Evolutionary conservation across 225 moss, liverwort and hornwort species (phyloP).

Genomic region (Physcomitrium patens): DNA sequence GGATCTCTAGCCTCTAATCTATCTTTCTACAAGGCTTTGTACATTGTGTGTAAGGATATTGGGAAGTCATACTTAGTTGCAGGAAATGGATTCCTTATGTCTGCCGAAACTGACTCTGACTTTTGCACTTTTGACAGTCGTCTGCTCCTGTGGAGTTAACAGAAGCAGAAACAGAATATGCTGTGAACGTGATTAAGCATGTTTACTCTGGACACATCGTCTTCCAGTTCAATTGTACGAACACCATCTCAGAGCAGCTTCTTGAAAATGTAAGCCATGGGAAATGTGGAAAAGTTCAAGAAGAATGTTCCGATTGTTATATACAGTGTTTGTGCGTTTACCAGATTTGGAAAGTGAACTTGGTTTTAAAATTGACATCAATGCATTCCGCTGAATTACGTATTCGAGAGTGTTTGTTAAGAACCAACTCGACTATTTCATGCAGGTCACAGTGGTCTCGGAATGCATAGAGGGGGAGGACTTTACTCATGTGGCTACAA

Average conservation of each 20-base stretch:
- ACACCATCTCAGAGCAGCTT: conserved; percentile 81
- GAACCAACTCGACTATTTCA: not conserved
- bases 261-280: conserved; percentile 65
- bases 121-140: conserved; percentile 54
- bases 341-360: not conserved
- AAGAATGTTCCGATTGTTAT: not conserved
- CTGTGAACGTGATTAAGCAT: conserved; percentile 81
- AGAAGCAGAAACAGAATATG: conserved; percentile 88
- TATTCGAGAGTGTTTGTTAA: not conserved
- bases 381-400: not conserved
- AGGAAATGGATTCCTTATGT: not conserved
- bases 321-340: not conserved
- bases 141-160: conserved; percentile 76
- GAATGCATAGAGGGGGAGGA: conserved; percentile 64
- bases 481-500: conserved; percentile 57
- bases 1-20: conserved; percentile 10
- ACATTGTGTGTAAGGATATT: not conserved
- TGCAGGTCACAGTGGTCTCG: conserved; percentile 70
- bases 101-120: not conserved
- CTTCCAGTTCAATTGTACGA: conserved; percentile 88
- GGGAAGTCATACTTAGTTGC: not conserved
- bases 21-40: not conserved
- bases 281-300: not conserved
- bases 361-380: not conserved
- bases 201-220: conserved; percentile 76